phyloP scores from a whole-genome alignment of 495 filamentous ascomycete species.

The Usnea hakonensis region DNA sequence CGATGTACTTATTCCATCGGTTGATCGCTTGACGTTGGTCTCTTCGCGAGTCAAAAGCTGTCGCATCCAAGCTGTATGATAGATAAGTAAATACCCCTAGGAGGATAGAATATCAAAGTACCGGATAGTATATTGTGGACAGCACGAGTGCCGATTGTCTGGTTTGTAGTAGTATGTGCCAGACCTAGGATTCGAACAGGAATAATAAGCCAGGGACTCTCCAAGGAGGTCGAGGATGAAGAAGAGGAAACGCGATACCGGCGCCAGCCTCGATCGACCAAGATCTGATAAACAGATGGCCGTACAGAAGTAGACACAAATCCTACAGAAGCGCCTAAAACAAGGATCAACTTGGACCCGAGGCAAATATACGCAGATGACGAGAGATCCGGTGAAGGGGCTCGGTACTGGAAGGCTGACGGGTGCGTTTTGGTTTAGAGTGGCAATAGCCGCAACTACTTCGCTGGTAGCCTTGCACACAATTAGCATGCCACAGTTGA shows the following conservation, averaged over 20 bases:
- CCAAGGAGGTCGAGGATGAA: not conserved
- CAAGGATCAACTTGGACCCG: conserved; percentile 22
- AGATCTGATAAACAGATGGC: conserved; percentile 65
- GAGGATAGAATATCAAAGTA: conserved; percentile 23
- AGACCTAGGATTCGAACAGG: conserved; percentile 42
- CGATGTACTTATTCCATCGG: conserved; percentile 78
- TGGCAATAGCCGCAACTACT: conserved; percentile 48
- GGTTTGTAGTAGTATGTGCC: conserved; percentile 87
- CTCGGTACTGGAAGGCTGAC: conserved; percentile 21
- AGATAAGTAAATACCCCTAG: conserved; percentile 12
- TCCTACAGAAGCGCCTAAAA: conserved; percentile 77
- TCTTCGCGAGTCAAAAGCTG: conserved; percentile 59
- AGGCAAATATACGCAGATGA: conserved; percentile 24
- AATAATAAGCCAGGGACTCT: conserved; percentile 16
- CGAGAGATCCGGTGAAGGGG: conserved; percentile 2
- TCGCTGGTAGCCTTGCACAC: conserved; percentile 27
- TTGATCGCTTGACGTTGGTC: conserved; percentile 85
- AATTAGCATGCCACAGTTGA: conserved; percentile 16
- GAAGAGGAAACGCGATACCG: conserved; percentile 42
- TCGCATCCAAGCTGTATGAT: conserved; percentile 54
- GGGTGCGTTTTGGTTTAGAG: conserved; percentile 12
- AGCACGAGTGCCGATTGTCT: conserved; percentile 74
- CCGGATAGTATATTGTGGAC: conserved; percentile 93
- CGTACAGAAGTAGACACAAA: conserved; percentile 59
- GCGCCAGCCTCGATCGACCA: conserved; percentile 87